Conservation (phyloP, 768 basidiomycete species). For the Pleurotus djamor region DNA sequence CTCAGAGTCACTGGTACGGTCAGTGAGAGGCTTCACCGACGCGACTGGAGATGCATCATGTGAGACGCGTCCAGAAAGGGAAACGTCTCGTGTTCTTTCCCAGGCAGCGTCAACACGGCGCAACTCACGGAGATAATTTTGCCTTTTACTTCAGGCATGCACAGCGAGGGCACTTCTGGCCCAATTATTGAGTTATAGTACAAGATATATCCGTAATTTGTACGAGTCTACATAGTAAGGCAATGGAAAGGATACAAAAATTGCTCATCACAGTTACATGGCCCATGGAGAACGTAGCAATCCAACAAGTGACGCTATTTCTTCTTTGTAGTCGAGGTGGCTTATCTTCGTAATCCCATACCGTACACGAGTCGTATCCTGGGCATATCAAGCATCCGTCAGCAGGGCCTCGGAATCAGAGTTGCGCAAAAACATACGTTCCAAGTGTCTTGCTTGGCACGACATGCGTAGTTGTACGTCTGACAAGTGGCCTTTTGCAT, state of each 20-base stretch:
- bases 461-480: constrained; percentile 80
- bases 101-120: background rate
- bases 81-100: constrained; percentile 13
- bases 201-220: too few species aligned
- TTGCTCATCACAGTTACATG: constrained; percentile 19
- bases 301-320: constrained; percentile 56
- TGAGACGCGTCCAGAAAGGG: constrained; percentile 25
- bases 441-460: constrained; percentile 85
- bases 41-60: background rate
- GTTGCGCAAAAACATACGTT: constrained; percentile 49
- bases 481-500: constrained; percentile 66
- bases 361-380: constrained; percentile 83
- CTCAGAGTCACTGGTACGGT: background rate
- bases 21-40: background rate
- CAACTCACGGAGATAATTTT: background rate
- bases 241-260: too few species aligned
- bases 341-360: constrained; percentile 76
- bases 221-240: too few species aligned
- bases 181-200: too few species aligned
- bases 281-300: constrained; percentile 62
- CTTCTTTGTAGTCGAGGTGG: constrained; percentile 68
- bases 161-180: too few species aligned
- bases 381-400: background rate
- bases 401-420: background rate
- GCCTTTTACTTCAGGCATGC: too few species aligned